Percentiles rank a stretch among this genome's conserved stretches.
These are phyloP conservation scores for Yamadazyma oceani DNA, from an alignment of 1,139 yeast genomes.

Conservation along the genomic window DNA sequence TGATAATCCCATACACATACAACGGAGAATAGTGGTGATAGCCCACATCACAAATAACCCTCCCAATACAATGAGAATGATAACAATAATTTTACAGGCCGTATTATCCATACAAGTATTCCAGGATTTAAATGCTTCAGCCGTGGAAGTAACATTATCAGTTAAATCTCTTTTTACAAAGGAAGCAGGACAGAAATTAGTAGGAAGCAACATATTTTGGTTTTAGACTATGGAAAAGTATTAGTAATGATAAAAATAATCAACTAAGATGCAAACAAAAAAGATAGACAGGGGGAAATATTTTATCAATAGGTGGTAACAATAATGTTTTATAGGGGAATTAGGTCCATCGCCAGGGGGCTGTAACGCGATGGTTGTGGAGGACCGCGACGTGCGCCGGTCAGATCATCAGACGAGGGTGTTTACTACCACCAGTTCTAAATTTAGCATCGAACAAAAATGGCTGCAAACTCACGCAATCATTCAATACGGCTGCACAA, in stretches of 20 bases:
- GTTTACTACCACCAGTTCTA: conserved; percentile 4
- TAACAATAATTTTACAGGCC: conserved; percentile 73
- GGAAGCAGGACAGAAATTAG: conserved; percentile 14
- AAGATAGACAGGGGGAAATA: too few species aligned
- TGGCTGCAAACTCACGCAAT: too few species aligned
- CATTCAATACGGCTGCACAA: too few species aligned
- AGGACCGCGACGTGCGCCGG: too few species aligned
- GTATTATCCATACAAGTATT: conserved; percentile 77
- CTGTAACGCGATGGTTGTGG: too few species aligned
- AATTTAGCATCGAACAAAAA: background rate
- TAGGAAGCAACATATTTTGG: conserved; percentile 13
- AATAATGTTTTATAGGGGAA: too few species aligned
- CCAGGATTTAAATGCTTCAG: conserved; percentile 64
- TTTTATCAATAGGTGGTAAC: too few species aligned
- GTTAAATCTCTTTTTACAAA: conserved; percentile 14
- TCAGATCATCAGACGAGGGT: too few species aligned
- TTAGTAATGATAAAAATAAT: too few species aligned
- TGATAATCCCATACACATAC: conserved; percentile 46
- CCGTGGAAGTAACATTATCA: conserved; percentile 38
- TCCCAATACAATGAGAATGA: conserved; percentile 69
- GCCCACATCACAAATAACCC: conserved; percentile 45
- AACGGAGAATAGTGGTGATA: conserved; percentile 40
- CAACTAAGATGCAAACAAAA: background rate
- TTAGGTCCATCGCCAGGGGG: too few species aligned
- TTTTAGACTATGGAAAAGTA: too few species aligned